Evolutionary conservation across 2,329 filamentous ascomycete genomes (phyloP), one percentile per base, ranked within the genome.

Genomic region (Tolypocladium ovalisporum): DNA sequence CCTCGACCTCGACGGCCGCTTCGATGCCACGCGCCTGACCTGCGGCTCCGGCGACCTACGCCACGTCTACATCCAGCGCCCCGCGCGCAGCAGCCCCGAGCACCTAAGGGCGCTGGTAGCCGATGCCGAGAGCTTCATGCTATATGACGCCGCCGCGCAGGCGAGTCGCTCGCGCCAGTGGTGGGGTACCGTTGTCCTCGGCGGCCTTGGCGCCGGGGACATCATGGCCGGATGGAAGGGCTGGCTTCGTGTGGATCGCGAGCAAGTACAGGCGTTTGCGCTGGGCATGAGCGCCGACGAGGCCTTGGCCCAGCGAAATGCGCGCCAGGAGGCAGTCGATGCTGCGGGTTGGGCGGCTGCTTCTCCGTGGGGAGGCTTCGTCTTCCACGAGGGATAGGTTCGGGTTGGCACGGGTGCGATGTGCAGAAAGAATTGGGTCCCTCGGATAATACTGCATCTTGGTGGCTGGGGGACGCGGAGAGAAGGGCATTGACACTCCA

Each of bases 161-260:
- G 65, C 63, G 40, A 82, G 78, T 60, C 70, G 72, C 6, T 67
- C 63, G 32, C 74, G 81, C 4, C 73, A 76, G 59, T 82, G 77
- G 76, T 84, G 82, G 81, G 81, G 82, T n/a, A 81, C 79, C 2
- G 62, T 84, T 32, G 75, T 84, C 6, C 62, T 83, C 42, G 40
- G 40, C 15, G 47, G 54, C 13, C 47, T 61, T 66, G 34, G 68
- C 68, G 67, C 68, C 1, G 70, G 72, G 24, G 64, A 71, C 54
- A 59, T 71, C 47, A 63, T 66, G 54, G 62, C 66, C 15, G 67
- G 64, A 32, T 74, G 71, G 71, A 73, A 68, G 59, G 81, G 81
- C 12, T 84, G 81, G 81, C 63, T 83, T 56, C 71, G 74, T 13
- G 75, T 83, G 7, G 75, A 80, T 54, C 68, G 76, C 27, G 73